These are phyloP conservation scores for Cucurbita pepo DNA, from an alignment of 306 rosid genomes.

Conservation along the genomic window DNA sequence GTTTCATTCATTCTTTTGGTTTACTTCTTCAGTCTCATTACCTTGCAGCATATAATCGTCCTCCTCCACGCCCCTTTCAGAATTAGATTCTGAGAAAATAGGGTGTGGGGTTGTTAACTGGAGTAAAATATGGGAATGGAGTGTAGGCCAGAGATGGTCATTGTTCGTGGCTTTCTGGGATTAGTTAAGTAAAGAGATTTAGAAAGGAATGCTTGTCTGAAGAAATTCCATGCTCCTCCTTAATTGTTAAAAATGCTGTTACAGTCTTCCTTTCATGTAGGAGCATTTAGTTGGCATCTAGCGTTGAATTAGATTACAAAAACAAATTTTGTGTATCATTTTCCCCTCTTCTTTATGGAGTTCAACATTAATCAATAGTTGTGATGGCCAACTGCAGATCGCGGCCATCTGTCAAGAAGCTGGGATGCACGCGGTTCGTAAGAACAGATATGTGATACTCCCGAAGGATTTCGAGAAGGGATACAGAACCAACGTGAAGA, in stretches of 20 bases:
- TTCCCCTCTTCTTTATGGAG: not conserved
- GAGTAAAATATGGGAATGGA: not conserved
- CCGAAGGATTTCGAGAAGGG: slow-evolving; percentile 99
- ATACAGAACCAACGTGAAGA: slow-evolving; percentile 88
- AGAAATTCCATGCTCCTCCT: not conserved
- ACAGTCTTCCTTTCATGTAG: not conserved
- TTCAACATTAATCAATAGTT: not conserved
- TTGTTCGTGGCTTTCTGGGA: not conserved
- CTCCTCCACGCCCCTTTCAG: no score
- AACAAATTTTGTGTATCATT: not conserved
- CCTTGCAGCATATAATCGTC: not conserved
- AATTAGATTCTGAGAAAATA: not conserved
- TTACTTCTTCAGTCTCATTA: not conserved
- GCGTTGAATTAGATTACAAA: not conserved
- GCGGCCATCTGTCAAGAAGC: slow-evolving; percentile 98
- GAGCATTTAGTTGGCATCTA: not conserved
- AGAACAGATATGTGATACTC: slow-evolving; percentile 85
- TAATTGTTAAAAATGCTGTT: not conserved
- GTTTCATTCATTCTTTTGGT: not conserved
- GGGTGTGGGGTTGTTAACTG: not conserved
- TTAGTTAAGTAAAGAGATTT: not conserved
- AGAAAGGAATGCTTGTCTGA: not conserved
- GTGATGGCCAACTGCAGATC: slow-evolving; percentile 35
- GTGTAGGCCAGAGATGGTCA: not conserved
- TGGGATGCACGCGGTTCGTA: slow-evolving; percentile 98